Percentiles rank a stretch among this genome's conserved stretches.
Conservation (phyloP, 371 early-diverging fungal genomes). For the Rhizopus delemar region DNA sequence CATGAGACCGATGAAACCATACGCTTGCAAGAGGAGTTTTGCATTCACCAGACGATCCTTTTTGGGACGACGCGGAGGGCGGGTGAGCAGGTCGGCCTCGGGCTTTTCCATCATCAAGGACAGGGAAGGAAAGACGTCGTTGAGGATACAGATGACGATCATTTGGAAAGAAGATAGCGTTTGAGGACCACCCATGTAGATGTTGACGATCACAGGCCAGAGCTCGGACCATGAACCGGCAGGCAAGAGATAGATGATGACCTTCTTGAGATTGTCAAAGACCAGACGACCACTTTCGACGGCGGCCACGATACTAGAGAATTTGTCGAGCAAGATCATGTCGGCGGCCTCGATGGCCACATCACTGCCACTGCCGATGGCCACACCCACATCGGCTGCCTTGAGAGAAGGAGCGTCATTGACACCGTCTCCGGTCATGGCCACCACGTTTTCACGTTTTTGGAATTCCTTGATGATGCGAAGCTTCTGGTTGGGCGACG, state of each 20-base stretch:
- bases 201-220: conserved; percentile 68
- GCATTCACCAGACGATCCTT: conserved; percentile 59
- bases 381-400: conserved; percentile 78
- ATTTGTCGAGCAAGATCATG: conserved; percentile 73
- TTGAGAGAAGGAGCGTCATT: conserved; percentile 90
- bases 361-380: conserved; percentile 76
- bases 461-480: conserved; percentile 75
- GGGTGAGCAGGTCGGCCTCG: conserved; percentile 62
- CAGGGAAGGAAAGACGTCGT: conserved; percentile 53
- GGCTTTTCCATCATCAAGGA: conserved; percentile 68
- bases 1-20: conserved; percentile 66
- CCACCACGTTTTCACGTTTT: conserved; percentile 66
- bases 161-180: conserved; percentile 66
- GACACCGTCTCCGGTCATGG: conserved; percentile 91
- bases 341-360: conserved; percentile 81
- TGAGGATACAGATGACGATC: conserved; percentile 65
- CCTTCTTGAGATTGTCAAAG: conserved; percentile 83
- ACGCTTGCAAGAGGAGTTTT: conserved; percentile 61
- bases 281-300: conserved; percentile 81
- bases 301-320: conserved; percentile 71
- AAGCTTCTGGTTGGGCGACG: conserved; percentile 83
- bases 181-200: conserved; percentile 68
- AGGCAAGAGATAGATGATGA: conserved; percentile 74
- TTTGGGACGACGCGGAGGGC: conserved; percentile 63
- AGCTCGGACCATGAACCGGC: conserved; percentile 73